Conservation (phyloP, 805 yeast genomes). For the Lipomyces orientalis region DNA sequence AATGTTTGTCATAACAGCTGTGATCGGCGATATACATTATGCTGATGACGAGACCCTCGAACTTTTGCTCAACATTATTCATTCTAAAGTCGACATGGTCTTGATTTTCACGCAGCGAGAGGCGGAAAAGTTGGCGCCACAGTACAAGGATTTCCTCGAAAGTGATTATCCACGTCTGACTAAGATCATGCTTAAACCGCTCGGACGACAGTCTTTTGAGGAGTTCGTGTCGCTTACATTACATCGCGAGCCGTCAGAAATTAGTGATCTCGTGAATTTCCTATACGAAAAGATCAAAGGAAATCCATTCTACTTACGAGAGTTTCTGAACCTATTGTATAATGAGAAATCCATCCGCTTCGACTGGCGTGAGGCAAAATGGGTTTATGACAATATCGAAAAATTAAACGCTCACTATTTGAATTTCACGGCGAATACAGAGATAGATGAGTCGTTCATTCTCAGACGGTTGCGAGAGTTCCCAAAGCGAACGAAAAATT, state of each 20-base stretch:
- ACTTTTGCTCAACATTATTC: conserved; percentile 27
- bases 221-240: conserved; percentile 20
- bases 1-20: conserved; percentile 24
- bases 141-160: conserved; percentile 21
- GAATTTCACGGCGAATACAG: conserved; percentile 20
- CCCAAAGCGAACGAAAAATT: conserved; percentile 30
- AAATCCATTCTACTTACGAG: conserved; percentile 31
- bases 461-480: conserved; percentile 31
- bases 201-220: conserved; percentile 22
- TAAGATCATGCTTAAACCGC: conserved; percentile 29
- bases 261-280: conserved; percentile 24
- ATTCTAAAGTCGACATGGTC: conserved; percentile 27
- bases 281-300: conserved; percentile 21
- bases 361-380: conserved; percentile 18
- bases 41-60: conserved; percentile 37
- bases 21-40: conserved; percentile 31
- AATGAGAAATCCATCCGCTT: conserved; percentile 21
- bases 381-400: conserved; percentile 26
- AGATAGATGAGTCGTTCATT: conserved; percentile 28
- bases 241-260: conserved; percentile 20
- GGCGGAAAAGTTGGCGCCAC: conserved; percentile 10
- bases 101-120: conserved; percentile 31
- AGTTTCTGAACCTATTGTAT: conserved; percentile 22
- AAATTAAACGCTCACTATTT: conserved; percentile 11
- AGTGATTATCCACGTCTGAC: conserved; percentile 26